Conservation (phyloP, 129 eudicot genomes). For the Ambrosia artemisiifolia region DNA sequence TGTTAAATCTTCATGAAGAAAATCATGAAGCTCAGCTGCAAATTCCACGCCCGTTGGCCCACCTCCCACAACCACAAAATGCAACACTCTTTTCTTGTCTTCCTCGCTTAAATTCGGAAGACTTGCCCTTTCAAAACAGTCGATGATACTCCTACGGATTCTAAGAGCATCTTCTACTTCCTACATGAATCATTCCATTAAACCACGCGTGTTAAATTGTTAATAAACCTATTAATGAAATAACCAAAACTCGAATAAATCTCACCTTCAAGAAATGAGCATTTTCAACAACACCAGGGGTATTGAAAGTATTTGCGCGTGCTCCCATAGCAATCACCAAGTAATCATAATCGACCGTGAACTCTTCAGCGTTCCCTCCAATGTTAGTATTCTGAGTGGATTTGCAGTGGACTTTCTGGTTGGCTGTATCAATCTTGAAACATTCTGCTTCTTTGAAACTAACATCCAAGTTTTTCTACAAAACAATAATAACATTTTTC, state of each 20-base stretch:
- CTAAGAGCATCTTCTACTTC: slow-evolving; percentile 76
- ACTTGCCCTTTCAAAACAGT: slow-evolving; percentile 76
- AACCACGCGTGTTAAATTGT: background rate
- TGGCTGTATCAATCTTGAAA: slow-evolving; percentile 65
- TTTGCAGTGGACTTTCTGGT: slow-evolving; percentile 58
- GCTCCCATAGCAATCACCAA: slow-evolving; percentile 78
- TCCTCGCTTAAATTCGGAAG: slow-evolving; percentile 65
- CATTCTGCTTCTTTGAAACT: slow-evolving; percentile 81
- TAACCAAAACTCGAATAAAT: background rate
- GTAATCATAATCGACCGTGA: slow-evolving; percentile 69
- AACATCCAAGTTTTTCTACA: slow-evolving; percentile 52
- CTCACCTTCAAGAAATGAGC: slow-evolving; percentile 35
- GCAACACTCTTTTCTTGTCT: slow-evolving; percentile 65
- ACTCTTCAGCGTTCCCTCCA: slow-evolving; percentile 53
- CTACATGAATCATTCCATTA: slow-evolving; percentile 24
- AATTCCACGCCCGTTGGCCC: slow-evolving; percentile 91
- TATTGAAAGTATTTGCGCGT: slow-evolving; percentile 70
- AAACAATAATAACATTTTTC: slow-evolving; percentile 9
- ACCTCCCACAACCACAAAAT: slow-evolving; percentile 87
- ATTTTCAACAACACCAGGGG: slow-evolving; percentile 80
- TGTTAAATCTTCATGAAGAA: slow-evolving; percentile 54
- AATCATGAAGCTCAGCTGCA: slow-evolving; percentile 86
- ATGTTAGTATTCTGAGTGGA: slow-evolving; percentile 33
- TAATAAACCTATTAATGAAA: background rate
- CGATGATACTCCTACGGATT: slow-evolving; percentile 65